These are phyloP conservation scores for Phytopythium boreale DNA, from an alignment of 352 stramenopile genomes.

Conservation along the genomic window DNA sequence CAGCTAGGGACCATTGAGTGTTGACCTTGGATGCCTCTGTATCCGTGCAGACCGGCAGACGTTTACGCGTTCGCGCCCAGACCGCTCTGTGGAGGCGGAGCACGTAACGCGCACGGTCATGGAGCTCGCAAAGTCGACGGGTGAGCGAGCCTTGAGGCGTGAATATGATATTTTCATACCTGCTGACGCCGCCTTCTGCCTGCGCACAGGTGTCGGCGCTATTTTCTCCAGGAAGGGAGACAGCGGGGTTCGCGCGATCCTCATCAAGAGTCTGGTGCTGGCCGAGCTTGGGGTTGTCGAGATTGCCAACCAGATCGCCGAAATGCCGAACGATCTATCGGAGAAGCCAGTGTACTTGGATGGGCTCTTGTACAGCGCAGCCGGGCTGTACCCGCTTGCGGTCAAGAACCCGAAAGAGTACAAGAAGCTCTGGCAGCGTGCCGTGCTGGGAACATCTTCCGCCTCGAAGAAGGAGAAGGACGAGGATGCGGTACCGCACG, in stretches of 20 bases:
- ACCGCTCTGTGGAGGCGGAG: conserved; percentile 23
- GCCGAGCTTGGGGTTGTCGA: conserved; percentile 41
- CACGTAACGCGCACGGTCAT: conserved; percentile 35
- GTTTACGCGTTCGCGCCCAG: conserved; percentile 25
- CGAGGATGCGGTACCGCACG: neutral
- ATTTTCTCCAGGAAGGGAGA: conserved; percentile 59
- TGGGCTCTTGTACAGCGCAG: conserved; percentile 49
- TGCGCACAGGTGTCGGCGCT: conserved; percentile 28
- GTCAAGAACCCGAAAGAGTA: conserved; percentile 52
- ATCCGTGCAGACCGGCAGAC: conserved; percentile 32
- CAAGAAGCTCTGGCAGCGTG: conserved; percentile 41
- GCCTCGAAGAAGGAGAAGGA: conserved; percentile 4
- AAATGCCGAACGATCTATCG: conserved; percentile 25
- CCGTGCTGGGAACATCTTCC: conserved; percentile 12
- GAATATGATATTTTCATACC: neutral
- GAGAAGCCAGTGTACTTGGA: conserved; percentile 47
- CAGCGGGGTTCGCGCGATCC: conserved; percentile 31
- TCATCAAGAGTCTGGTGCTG: conserved; percentile 49
- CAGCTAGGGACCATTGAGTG: neutral
- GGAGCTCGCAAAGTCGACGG: conserved; percentile 28
- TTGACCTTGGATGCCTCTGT: neutral
- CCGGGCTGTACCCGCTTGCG: conserved; percentile 37
- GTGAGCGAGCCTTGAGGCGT: conserved; percentile 12
- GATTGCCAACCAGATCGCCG: conserved; percentile 49
- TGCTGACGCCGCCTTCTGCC: neutral